phyloP scores from a whole-genome alignment of 495 filamentous ascomycete genomes.

The Daldinia concentrica region DNA sequence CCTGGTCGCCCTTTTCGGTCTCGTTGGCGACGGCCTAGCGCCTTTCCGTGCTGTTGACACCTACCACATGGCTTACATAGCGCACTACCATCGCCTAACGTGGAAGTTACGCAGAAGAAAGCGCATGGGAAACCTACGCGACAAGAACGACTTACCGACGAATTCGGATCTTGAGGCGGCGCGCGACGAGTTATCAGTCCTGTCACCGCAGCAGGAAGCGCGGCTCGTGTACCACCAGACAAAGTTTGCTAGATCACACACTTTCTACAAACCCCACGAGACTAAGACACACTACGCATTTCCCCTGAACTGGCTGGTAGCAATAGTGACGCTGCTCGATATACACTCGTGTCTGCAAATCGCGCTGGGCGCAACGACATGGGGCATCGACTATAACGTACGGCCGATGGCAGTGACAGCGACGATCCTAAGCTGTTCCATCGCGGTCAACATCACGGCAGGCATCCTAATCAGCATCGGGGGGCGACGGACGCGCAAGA shows the following conservation, averaged over 20 bases:
- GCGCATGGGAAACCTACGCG: conserved; percentile 68
- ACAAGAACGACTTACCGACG: conserved; percentile 76
- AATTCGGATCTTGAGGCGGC: conserved; percentile 58
- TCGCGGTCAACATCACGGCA: conserved; percentile 74
- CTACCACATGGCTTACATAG: conserved; percentile 81
- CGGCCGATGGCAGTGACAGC: conserved; percentile 77
- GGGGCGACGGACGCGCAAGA: conserved; percentile 77
- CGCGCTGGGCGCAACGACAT: conserved; percentile 76
- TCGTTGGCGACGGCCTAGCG: conserved; percentile 79
- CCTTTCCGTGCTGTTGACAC: conserved; percentile 82
- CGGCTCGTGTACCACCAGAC: conserved; percentile 74
- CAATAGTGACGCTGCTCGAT: conserved; percentile 78
- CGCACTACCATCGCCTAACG: conserved; percentile 67
- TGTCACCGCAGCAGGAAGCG: conserved; percentile 68
- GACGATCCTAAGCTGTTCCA: conserved; percentile 79
- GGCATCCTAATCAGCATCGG: conserved; percentile 78
- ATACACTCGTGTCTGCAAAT: conserved; percentile 79
- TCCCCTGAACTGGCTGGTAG: conserved; percentile 72
- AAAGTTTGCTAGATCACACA: conserved; percentile 79
- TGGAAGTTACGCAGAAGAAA: conserved; percentile 74
- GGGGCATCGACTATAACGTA: conserved; percentile 69
- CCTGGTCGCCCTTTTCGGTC: conserved; percentile 77
- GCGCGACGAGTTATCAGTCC: conserved; percentile 62
- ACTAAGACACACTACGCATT: conserved; percentile 82
- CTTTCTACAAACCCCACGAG: conserved; percentile 87